phyloP scores from a whole-genome alignment of 2,329 filamentous ascomycete genomes.

The Pseudopyricularia javanii region DNA sequence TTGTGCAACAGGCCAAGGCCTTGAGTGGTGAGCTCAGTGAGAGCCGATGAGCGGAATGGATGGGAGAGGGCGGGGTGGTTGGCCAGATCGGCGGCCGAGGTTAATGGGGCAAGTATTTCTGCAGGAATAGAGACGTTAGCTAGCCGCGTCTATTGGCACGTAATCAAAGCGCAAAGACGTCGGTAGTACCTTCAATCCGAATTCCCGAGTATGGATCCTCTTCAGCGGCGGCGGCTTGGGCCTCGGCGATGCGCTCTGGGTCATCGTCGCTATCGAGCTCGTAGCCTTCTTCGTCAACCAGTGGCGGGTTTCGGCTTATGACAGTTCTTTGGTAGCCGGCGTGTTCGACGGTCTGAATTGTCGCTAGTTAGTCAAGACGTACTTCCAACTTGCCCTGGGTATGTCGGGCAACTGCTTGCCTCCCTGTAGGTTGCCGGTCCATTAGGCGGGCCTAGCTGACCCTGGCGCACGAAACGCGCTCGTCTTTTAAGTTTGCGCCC shows the following conservation, averaged over 20 bases:
- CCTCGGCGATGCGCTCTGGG: slow-evolving; percentile 48
- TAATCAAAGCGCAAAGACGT: neutral
- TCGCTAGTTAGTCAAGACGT: slow-evolving; percentile 11
- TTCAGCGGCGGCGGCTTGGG: slow-evolving; percentile 50
- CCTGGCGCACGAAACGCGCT: slow-evolving; percentile 58
- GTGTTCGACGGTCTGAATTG: slow-evolving; percentile 53
- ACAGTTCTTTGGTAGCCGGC: slow-evolving; percentile 62
- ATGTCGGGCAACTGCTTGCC: slow-evolving; percentile 26
- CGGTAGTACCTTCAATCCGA: slow-evolving; percentile 52
- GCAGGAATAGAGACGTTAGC: slow-evolving; percentile 1
- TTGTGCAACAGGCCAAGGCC: slow-evolving; percentile 60
- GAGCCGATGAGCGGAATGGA: slow-evolving; percentile 61
- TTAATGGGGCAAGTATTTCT: slow-evolving; percentile 67
- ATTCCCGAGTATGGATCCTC: slow-evolving; percentile 65
- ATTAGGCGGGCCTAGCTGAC: slow-evolving; percentile 53
- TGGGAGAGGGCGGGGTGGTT: slow-evolving; percentile 62
- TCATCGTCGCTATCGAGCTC: slow-evolving; percentile 63
- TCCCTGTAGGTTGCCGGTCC: slow-evolving; percentile 61
- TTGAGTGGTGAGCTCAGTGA: slow-evolving; percentile 59
- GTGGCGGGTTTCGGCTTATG: slow-evolving; percentile 59
- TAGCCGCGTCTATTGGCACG: slow-evolving; percentile 8
- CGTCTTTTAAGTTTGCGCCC: slow-evolving; percentile 70
- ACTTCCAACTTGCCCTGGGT: slow-evolving; percentile 2
- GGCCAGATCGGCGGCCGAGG: slow-evolving; percentile 60
- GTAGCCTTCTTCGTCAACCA: slow-evolving; percentile 68